phyloP scores from a whole-genome alignment of 345 rosid genomes.

The Rhizophora apiculata region DNA sequence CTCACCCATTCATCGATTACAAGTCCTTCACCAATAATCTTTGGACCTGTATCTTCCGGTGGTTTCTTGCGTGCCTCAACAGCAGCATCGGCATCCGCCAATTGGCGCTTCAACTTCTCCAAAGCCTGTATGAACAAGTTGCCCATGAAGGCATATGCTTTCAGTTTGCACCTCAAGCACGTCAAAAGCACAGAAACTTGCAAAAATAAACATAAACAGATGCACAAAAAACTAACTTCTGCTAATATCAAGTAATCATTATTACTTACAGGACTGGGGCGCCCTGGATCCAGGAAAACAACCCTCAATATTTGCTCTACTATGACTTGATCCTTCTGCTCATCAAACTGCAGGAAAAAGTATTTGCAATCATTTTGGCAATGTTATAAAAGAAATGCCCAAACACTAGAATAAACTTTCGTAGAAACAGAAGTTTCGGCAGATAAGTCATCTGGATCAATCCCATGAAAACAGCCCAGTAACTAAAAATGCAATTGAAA shows the following conservation, averaged over 20 bases:
- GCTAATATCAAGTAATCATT: neutral
- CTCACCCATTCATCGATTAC: conserved; percentile 99
- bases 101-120: conserved; percentile 83
- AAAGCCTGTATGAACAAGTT: conserved; percentile 35
- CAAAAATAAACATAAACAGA: neutral
- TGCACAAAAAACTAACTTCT: neutral
- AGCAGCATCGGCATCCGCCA: conserved; percentile 88
- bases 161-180: neutral
- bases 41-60: conserved; percentile 76
- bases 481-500: neutral
- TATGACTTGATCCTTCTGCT: conserved; percentile 78
- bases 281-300: conserved; percentile 76
- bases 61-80: conserved; percentile 80
- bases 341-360: conserved; percentile 67
- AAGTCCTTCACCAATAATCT: conserved; percentile 94
- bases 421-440: neutral
- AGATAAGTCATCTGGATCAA: neutral
- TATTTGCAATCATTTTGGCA: neutral
- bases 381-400: neutral
- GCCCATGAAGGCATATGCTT: neutral
- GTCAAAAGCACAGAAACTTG: neutral
- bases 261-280: conserved; percentile 70
- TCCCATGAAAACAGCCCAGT: neutral
- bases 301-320: conserved; percentile 82
- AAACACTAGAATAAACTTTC: neutral